Conservation (phyloP, 208 protist species). For the Crithidia mellificae region DNA sequence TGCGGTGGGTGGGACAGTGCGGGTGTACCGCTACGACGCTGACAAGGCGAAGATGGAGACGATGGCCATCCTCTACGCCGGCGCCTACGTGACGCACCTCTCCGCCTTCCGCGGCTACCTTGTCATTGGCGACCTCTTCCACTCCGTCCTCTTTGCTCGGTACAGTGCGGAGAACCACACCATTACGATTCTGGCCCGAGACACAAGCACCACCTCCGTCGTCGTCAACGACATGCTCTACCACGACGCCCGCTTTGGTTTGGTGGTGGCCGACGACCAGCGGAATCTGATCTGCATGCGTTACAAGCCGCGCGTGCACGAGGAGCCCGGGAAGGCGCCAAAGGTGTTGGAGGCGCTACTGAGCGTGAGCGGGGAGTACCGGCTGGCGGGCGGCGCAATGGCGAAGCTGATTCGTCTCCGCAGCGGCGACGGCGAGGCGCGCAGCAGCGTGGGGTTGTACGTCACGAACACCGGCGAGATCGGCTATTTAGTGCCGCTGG, state of each 20-base stretch:
- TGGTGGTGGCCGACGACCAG: conserved; percentile 71
- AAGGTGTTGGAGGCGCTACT: conserved; percentile 67
- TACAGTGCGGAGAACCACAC: conserved; percentile 82
- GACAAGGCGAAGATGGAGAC: conserved; percentile 55
- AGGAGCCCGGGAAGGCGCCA: conserved; percentile 25
- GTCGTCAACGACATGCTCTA: conserved; percentile 76
- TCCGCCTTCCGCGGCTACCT: conserved; percentile 77
- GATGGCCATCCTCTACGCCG: conserved; percentile 79
- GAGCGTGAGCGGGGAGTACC: conserved; percentile 79
- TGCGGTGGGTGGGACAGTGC: conserved; percentile 82
- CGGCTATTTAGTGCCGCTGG: conserved; percentile 74
- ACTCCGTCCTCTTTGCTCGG: conserved; percentile 66
- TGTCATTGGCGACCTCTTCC: conserved; percentile 77
- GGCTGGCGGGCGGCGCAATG: conserved; percentile 64
- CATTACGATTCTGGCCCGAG: conserved; percentile 71
- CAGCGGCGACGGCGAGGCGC: conserved; percentile 27
- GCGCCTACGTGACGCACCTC: conserved; percentile 79
- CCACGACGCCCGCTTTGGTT: conserved; percentile 66
- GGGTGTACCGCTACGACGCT: conserved; percentile 78
- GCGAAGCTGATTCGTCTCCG: conserved; percentile 65
- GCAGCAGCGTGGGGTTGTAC: conserved; percentile 57
- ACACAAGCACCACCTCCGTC: conserved; percentile 62
- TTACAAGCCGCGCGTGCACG: conserved; percentile 73
- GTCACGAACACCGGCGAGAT: conserved; percentile 84
- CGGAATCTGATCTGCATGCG: conserved; percentile 75